A percentile compares a stretch with the other conserved stretches of the same genome.
Evolutionary conservation across 179 eudicot species (phyloP).

Genomic region (Drosera spatulata): DNA sequence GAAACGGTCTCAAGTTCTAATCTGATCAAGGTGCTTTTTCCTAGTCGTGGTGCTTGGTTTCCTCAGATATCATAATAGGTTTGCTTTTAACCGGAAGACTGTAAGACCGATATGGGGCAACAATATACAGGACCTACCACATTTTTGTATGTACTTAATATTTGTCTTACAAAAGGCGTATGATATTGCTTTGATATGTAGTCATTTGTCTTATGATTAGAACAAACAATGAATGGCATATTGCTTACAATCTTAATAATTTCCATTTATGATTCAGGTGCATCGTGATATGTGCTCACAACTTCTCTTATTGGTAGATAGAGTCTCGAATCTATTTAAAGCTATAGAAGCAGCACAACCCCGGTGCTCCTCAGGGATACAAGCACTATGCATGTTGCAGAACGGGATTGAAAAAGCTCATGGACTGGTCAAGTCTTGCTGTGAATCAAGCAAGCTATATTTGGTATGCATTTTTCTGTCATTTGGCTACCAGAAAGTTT

Average conservation of each 20-base stretch:
- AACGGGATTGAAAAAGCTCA: slow-evolving; percentile 48
- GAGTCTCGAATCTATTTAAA: slow-evolving; percentile 37
- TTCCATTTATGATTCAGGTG: slow-evolving; percentile 35
- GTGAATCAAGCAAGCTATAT: slow-evolving; percentile 70
- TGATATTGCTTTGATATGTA: too few species aligned
- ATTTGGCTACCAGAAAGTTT: neutral
- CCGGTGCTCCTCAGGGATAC: slow-evolving; percentile 54
- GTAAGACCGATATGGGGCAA: too few species aligned
- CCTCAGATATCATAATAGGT: too few species aligned
- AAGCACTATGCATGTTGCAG: slow-evolving; percentile 57
- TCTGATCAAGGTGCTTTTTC: too few species aligned
- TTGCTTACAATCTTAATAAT: neutral
- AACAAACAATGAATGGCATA: too few species aligned
- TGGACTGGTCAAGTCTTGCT: slow-evolving; percentile 41
- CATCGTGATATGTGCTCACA: slow-evolving; percentile 62
- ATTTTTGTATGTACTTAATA: too few species aligned
- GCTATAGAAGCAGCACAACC: slow-evolving; percentile 77
- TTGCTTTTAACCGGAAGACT: too few species aligned
- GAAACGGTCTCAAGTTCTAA: too few species aligned
- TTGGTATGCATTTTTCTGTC: slow-evolving; percentile 37
- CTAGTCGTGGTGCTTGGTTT: too few species aligned
- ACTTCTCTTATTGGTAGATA: slow-evolving; percentile 32
- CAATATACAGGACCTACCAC: too few species aligned
- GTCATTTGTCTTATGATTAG: too few species aligned
- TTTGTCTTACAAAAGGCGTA: too few species aligned